Base-by-base conservation (phyloP, 805 yeast species). In the Candida ipomoeae region DNA sequence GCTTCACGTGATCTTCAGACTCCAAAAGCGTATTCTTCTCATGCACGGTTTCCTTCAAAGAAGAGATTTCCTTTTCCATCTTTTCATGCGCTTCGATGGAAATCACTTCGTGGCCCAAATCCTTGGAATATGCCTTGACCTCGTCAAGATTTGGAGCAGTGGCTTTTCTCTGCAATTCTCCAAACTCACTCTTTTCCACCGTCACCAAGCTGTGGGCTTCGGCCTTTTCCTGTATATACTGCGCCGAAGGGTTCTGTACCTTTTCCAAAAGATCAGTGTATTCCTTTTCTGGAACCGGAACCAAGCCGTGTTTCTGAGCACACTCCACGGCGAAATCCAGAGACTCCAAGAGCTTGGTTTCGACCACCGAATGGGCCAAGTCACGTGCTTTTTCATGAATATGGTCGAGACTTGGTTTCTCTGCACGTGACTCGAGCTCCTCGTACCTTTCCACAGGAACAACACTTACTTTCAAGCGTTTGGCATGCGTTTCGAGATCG, bases 401-500 rank as follows among this genome's bases (percentile, higher is more conserved):
- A n/a, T 53, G 50, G 1, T 6, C 40, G 4, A 47, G 21, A n/a
- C 29, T 15, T 41, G 55, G 55, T 6, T 36, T n/a, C 14, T 49
- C 46, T 3, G 51, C 53, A 13, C 14, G 26, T 21, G 46, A 37
- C 20, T 29, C 41, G 10, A 47, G 6, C 5, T 39, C 44, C 10
- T 14, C 18, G 23, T 11, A 45, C n/a, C 45, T 43, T 1, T 17
- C 36, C 11, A 32, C 26, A 1, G 49, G 20, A n/a, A 50, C 20
- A 21, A 48, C 33, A 44, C 11, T 15, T 15, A 49, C 11, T 3
- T 37, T 10, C 38, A 44, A 34, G 5, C n/a, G 34, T 6, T 42
- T 32, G 1, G 55, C 53, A 17, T 56, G 62, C 18, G 48, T 44
- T 34, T 48, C 51, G 40, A 62, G 40, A 20, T 60, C 57, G 11